A percentile compares a stretch with the other conserved stretches of the same genome.
Conservation (phyloP, 2,329 filamentous ascomycete species). For the Penicillium sp. region DNA sequence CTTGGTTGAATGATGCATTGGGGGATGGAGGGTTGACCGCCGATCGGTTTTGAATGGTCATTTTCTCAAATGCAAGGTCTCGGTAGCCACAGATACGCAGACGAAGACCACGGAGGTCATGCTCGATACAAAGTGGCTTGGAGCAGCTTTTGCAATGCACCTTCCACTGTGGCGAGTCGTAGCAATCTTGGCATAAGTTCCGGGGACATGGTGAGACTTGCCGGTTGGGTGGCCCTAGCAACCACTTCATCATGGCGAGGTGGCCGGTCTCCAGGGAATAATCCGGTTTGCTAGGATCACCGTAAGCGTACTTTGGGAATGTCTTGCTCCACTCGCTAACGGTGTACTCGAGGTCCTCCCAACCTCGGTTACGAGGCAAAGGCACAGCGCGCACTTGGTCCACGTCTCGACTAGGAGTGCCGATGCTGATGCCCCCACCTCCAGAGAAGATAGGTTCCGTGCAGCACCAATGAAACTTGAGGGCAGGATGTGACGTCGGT, state of each 20-base stretch:
- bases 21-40: constrained; percentile 18
- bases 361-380: constrained; percentile 55
- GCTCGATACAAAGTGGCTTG: constrained; percentile 59
- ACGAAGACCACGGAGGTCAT: constrained; percentile 59
- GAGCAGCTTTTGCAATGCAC: constrained; percentile 60
- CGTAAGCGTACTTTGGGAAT: constrained; percentile 42
- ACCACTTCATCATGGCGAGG: constrained; percentile 47
- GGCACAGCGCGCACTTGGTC: constrained; percentile 60
- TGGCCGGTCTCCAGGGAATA: constrained; percentile 42
- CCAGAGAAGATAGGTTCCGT: constrained; percentile 61
- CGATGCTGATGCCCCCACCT: constrained; percentile 59
- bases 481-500: constrained; percentile 45
- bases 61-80: constrained; percentile 54
- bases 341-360: constrained; percentile 57
- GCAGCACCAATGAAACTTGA: constrained; percentile 62
- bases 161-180: constrained; percentile 60
- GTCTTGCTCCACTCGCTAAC: constrained; percentile 43
- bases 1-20: constrained; percentile 12
- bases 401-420: constrained; percentile 54
- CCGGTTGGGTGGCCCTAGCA: constrained; percentile 50
- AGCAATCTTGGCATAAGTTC: constrained; percentile 59
- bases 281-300: constrained; percentile 40
- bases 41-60: constrained; percentile 36
- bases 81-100: constrained; percentile 59
- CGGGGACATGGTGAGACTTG: constrained; percentile 53